Base-by-base conservation (phyloP, 2,329 filamentous ascomycete genomes). In the Sporothrix brasiliensis region DNA sequence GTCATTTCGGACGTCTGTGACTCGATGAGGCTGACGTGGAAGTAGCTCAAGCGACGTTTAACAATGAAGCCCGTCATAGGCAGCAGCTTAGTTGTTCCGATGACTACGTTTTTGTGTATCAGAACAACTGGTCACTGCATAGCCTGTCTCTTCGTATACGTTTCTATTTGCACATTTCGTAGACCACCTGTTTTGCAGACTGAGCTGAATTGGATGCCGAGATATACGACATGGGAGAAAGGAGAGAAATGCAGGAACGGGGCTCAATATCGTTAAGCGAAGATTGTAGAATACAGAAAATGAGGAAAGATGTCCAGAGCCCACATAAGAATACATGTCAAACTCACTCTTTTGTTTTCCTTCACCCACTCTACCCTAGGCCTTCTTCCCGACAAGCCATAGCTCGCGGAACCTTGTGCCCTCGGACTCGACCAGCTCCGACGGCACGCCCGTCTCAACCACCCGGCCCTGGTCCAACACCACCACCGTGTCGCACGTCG, bases 391-490 rank as follows among this genome's bases (percentile, higher is more conserved):
- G 1, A 73, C 27, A 27, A 34, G 58, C 70, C 80, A 71, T 44
- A 72, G 61, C 52, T 63, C 66, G 1, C 68, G 63, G 67, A 74
- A 74, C 50, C 70, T 65, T 1, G 61, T 65, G 52, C 72, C 72
- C 19, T 70, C 49, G 2, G 78, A 4, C 24, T 30, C 50, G 2
- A 54, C 72, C 56, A 74, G 70, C 66, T 5, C 54, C 50, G 34
- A 63, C n/a, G 30, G 75, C 72, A 21, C 63, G 24, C 60, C 76
- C 72, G 14, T 68, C 75, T 87, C 85, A 1, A 83, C 80, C 11
- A 87, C 76, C 63, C 75, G 74, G 3, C 85, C 86, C 10, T 78
- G 76, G 34, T 86, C 83, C 79, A 87, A 80, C 9, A 87, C 82
- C 1, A 83, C 79, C 39, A 88, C 81, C 30, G 77, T 77, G 74